These are phyloP conservation scores for Cordyceps militaris DNA, from an alignment of 2,329 filamentous ascomycete genomes.

Conservation along the genomic window DNA sequence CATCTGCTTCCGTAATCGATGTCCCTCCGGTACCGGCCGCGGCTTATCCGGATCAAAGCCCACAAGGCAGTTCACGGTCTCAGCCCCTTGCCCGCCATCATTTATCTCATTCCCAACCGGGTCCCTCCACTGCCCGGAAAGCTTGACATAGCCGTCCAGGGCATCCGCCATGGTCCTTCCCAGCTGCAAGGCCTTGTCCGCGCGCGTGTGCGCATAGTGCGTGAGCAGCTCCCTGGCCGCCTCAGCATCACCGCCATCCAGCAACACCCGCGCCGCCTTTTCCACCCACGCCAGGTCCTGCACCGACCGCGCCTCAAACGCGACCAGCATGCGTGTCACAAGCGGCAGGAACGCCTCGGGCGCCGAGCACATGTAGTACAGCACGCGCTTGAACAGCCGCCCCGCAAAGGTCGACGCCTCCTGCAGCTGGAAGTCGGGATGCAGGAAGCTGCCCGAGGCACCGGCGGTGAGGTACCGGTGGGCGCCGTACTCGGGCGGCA, in stretches of 20 bases:
- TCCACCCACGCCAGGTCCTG: slow-evolving; percentile 20
- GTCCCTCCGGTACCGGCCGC: neutral
- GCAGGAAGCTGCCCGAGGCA: slow-evolving; percentile 21
- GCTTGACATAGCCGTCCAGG: slow-evolving; percentile 21
- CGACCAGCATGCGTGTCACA: slow-evolving; percentile 20
- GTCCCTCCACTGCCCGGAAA: slow-evolving; percentile 18
- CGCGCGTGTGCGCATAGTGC: slow-evolving; percentile 20
- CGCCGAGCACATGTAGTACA: slow-evolving; percentile 24
- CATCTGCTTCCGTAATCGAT: neutral
- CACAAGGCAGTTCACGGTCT: slow-evolving; percentile 29
- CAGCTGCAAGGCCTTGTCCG: slow-evolving; percentile 18
- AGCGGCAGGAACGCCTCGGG: slow-evolving; percentile 19
- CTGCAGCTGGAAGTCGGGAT: slow-evolving; percentile 21
- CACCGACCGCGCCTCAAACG: slow-evolving; percentile 20
- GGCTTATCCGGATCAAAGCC: slow-evolving; percentile 23
- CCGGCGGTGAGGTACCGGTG: slow-evolving; percentile 24
- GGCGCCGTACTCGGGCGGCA: slow-evolving; percentile 22
- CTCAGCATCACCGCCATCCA: slow-evolving; percentile 16
- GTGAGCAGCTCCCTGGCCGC: slow-evolving; percentile 19
- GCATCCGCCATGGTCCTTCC: slow-evolving; percentile 18
- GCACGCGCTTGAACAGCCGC: slow-evolving; percentile 22
- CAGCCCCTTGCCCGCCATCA: slow-evolving; percentile 24
- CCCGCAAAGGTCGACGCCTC: slow-evolving; percentile 22
- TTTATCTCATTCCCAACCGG: slow-evolving; percentile 26
- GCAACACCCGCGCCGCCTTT: slow-evolving; percentile 16